phyloP scores from a whole-genome alignment of 805 yeast genomes.

The Candida andamanensis region DNA sequence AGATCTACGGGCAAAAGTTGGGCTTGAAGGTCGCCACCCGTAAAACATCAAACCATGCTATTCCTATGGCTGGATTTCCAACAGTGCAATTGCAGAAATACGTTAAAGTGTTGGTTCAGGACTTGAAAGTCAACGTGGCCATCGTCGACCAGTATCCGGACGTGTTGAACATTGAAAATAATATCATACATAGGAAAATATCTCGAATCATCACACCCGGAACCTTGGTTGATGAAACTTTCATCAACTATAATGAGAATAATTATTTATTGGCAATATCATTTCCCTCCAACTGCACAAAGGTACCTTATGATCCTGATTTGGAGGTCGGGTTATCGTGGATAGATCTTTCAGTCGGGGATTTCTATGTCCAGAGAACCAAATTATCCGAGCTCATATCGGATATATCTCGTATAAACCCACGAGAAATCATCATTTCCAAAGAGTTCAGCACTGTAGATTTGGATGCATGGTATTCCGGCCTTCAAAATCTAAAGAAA shows the following conservation, averaged over 20 bases:
- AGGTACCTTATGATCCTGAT: slow-evolving; percentile 34
- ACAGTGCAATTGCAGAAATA: slow-evolving; percentile 64
- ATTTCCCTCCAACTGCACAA: slow-evolving; percentile 46
- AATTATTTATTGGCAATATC: slow-evolving; percentile 66
- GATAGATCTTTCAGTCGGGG: slow-evolving; percentile 86
- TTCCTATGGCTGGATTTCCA: slow-evolving; percentile 94
- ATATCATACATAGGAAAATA: slow-evolving; percentile 58
- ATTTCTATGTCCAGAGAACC: slow-evolving; percentile 63
- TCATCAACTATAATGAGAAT: slow-evolving; percentile 66
- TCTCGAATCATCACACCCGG: slow-evolving; percentile 88
- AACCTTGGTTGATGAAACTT: slow-evolving; percentile 80
- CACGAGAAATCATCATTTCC: slow-evolving; percentile 70
- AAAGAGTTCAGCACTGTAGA: slow-evolving; percentile 37
- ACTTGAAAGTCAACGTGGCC: slow-evolving; percentile 67
- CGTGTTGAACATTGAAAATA: slow-evolving; percentile 15
- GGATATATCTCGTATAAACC: slow-evolving; percentile 71
- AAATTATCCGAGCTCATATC: slow-evolving; percentile 56
- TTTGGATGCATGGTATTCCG: slow-evolving; percentile 53
- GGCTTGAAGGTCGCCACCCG: slow-evolving; percentile 67
- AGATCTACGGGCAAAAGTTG: slow-evolving; percentile 59
- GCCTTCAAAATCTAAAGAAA: slow-evolving; percentile 51
- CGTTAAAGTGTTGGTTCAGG: slow-evolving; percentile 67
- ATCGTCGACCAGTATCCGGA: slow-evolving; percentile 62
- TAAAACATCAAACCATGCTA: slow-evolving; percentile 33
- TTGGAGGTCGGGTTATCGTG: slow-evolving; percentile 69